A percentile compares a stretch with the other conserved stretches of the same genome.
phyloP scores from a whole-genome alignment of 768 basidiomycete genomes.

The Gautieria morchelliformis region DNA sequence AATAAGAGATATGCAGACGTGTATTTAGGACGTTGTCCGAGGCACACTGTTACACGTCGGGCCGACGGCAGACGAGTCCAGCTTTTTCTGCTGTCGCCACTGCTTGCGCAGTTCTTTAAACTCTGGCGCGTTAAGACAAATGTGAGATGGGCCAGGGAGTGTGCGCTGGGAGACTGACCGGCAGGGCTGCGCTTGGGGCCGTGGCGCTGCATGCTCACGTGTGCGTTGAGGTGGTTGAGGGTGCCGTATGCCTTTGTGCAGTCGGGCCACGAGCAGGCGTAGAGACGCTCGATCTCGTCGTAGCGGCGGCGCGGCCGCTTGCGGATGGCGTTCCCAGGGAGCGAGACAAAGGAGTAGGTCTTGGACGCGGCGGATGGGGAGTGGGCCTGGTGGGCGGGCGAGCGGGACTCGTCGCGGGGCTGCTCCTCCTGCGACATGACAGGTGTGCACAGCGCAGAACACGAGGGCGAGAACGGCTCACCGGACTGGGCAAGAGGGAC shows the following conservation, averaged over 20 bases:
- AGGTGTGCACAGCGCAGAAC: background rate
- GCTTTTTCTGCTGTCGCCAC: constrained; percentile 93
- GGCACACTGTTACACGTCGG: background rate
- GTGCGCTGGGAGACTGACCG: constrained; percentile 43
- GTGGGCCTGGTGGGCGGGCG: background rate
- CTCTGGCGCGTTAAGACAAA: constrained; percentile 39
- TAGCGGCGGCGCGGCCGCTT: constrained; percentile 80
- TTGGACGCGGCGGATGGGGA: constrained; percentile 24
- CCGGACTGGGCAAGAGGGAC: background rate
- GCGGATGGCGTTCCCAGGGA: constrained; percentile 72
- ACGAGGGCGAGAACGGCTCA: background rate
- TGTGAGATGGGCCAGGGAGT: background rate
- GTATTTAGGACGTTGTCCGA: no score
- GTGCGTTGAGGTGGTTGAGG: constrained; percentile 94
- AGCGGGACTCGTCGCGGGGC: background rate
- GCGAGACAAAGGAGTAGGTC: constrained; percentile 73
- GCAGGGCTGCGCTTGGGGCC: constrained; percentile 81
- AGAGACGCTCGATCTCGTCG: constrained; percentile 93
- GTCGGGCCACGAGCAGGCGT: constrained; percentile 64
- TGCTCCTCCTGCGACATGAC: background rate
- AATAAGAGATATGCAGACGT: no score
- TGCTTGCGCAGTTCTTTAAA: constrained; percentile 97
- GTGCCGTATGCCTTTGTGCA: constrained; percentile 85
- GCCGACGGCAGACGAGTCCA: constrained; percentile 24
- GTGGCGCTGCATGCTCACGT: constrained; percentile 98